Base-by-base conservation (phyloP, 371 early-diverging fungal genomes). In the Rhizopus sp. region DNA sequence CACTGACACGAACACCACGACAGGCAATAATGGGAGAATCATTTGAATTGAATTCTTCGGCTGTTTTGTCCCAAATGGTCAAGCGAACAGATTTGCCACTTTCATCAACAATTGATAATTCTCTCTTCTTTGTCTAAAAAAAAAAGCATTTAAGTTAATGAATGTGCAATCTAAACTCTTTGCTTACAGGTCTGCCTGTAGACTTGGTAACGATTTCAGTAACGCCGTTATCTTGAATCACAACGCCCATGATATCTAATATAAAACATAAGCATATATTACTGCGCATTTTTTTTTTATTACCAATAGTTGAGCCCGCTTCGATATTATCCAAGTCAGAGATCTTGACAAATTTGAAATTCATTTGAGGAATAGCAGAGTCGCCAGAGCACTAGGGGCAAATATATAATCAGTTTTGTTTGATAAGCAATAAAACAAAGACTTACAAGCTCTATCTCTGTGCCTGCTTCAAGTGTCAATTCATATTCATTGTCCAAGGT, bases 401-500 rank as follows among this genome's bases (percentile, higher is more conserved):
- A 9, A 5, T n/a, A 48, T 17, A 9, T 17, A 17, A 47, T 16
- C 7, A 17, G 9, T 44, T 3, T 34, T 16, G 4, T 30, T 7
- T 47, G 30, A 38, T 35, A 16, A 31, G 29, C n/a, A 57, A 13
- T 4, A 4, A 40, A 57, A 10, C 37, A 37, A 13, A 42, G 44
- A 15, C 70, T 66, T 81, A 89, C 88, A 56, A 63, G 76, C 34
- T 70, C 70, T 34, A 96, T 80, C 37, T 81, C 71, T 5, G 90
- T 87, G 5, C 69, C 68, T 42, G 79, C 58, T 29, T 96, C 95
- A 45, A 97, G 73, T 2, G 85, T 75, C 57, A 99, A 76, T 69
- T 99, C 99, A 64, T 98, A 99, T 59, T 96, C 92, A 68, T 94
- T 92, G 63, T 90, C 76, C 47, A 92, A 70, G 30, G 80, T 88